Evolutionary conservation across 441 rosid species (phyloP), one percentile per base, ranked within the genome.

Genomic region (Breynia disticha): DNA sequence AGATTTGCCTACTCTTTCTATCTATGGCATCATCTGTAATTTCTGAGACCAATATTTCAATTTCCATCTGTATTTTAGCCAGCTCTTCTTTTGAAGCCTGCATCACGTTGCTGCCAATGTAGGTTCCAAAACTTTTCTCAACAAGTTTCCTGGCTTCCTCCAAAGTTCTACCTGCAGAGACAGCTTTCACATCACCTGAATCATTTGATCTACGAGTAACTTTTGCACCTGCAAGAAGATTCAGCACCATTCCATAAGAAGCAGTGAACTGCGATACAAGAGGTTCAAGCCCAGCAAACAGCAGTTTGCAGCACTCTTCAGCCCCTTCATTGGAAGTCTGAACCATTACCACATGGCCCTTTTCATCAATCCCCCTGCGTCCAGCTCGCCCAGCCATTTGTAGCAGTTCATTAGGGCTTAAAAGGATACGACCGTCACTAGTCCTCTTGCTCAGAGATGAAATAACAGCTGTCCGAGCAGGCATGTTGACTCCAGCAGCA

Each of bases 331-430:
- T 71, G 48, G 94, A 69, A 57, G 87, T 73, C 76, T 86, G 98
- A 62, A 88, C 71, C 64, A 88, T 71, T 47, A 88, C 95, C 17
- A 84, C 94, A 63, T 87, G 79, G 35, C 98, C 98, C 69, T 67
- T 78, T 61, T 81, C 74, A 70, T 91, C 98, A 63, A 82, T 88
- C 51, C 97, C 97, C 73, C 95, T 80, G 46, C 95, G 95, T 57
- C 98, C 98, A 67, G 97, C 95, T 60, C 98, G 94, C 11, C 98
- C 98, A 1, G 98, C 97, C 98, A 91, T 88, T 69, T 88, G 98
- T 64, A 84, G 80, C 67, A 86, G 65, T 63, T 91, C 97, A 55
- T 86, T 91, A 19, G 98, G 78, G 74, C 83, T 84, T 70, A 88
- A 76, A 49, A 74, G 79, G 55, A 78, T 71, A 10, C 87, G 86